Percentiles rank a stretch among this genome's conserved stretches.
These are phyloP conservation scores for Monilinia fructigena DNA, from an alignment of 2,329 filamentous ascomycete species.

Conservation along the genomic window DNA sequence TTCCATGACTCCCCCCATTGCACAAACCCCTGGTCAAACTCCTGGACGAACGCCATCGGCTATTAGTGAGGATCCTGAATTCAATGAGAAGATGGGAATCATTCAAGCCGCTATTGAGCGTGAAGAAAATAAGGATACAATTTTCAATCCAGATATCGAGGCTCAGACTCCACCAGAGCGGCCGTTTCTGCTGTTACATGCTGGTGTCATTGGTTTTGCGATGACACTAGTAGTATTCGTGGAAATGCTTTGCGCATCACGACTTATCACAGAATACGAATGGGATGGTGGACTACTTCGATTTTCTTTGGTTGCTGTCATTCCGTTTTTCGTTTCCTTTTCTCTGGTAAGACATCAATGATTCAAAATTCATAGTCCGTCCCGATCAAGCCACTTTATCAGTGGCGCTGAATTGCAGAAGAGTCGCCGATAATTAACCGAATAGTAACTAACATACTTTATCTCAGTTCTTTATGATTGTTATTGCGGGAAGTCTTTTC, in stretches of 20 bases:
- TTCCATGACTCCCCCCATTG: constrained; percentile 24
- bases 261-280: constrained; percentile 29
- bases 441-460: constrained; percentile 36
- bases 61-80: constrained; percentile 23
- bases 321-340: constrained; percentile 29
- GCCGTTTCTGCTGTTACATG: constrained; percentile 29
- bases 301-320: constrained; percentile 27
- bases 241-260: constrained; percentile 29
- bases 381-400: constrained; percentile 11
- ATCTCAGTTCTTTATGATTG: constrained; percentile 27
- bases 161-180: constrained; percentile 24
- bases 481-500: constrained; percentile 28
- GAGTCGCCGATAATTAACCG: not conserved
- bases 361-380: no score
- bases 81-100: constrained; percentile 28
- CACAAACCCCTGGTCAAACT: constrained; percentile 20
- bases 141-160: constrained; percentile 28
- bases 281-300: constrained; percentile 28
- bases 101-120: constrained; percentile 29
- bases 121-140: constrained; percentile 29
- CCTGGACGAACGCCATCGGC: constrained; percentile 19
- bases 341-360: constrained; percentile 36
- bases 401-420: not conserved
- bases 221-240: constrained; percentile 30
- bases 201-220: constrained; percentile 28